These are phyloP conservation scores for Aspergillus pseudoviridinutans DNA, from an alignment of 2,329 filamentous ascomycete species.

Conservation along the genomic window DNA sequence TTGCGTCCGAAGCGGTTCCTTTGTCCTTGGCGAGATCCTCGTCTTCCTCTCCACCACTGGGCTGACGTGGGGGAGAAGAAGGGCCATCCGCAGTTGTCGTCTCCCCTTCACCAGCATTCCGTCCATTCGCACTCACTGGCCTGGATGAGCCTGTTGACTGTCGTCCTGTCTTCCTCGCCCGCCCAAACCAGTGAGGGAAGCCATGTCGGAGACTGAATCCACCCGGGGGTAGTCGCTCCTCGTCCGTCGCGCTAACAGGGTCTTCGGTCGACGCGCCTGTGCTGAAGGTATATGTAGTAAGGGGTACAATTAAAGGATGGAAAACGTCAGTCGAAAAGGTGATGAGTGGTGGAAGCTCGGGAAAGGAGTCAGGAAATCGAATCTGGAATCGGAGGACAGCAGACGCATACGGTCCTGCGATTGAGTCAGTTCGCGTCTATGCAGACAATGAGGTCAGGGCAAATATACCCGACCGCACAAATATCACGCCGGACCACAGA, in stretches of 20 bases:
- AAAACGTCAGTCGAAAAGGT: conserved; percentile 92
- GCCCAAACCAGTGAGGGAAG: conserved; percentile 85
- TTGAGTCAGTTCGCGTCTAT: neutral
- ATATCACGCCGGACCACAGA: conserved; percentile 86
- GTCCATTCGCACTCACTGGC: conserved; percentile 42
- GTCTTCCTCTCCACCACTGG: conserved; percentile 3
- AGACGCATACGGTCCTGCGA: conserved; percentile 77
- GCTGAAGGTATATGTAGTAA: conserved; percentile 92
- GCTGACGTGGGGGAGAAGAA: conserved; percentile 4
- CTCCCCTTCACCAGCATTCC: conserved; percentile 3
- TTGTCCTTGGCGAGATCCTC: conserved; percentile 10
- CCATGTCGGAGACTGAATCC: conserved; percentile 88
- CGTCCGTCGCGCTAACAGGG: conserved; percentile 77
- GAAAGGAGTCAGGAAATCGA: conserved; percentile 78
- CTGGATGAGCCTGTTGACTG: conserved; percentile 36
- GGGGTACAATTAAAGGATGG: conserved; percentile 84
- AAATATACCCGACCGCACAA: conserved; percentile 73
- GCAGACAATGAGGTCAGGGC: neutral
- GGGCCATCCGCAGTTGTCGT: neutral
- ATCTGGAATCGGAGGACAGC: conserved; percentile 88
- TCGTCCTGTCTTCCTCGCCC: conserved; percentile 45
- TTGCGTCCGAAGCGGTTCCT: conserved; percentile 17
- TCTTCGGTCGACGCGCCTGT: conserved; percentile 71
- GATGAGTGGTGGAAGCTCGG: conserved; percentile 72
- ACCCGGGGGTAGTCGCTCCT: conserved; percentile 78